Conservation (phyloP, 1,284 basidiomycete species). For the Cystobasidium pallidum region DNA sequence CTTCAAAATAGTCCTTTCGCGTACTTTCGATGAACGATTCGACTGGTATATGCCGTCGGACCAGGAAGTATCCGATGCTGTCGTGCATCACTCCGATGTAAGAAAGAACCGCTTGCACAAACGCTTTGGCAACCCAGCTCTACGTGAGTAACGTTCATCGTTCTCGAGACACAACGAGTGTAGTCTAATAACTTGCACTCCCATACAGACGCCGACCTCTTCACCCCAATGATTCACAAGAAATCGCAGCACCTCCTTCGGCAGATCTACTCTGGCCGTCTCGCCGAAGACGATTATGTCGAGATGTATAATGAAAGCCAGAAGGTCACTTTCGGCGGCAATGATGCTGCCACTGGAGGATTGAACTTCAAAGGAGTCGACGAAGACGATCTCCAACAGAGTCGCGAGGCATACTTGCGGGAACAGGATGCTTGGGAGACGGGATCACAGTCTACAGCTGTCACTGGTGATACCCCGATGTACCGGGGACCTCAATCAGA, state of each 20-base stretch:
- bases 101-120: slow-evolving; percentile 72
- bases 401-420: slow-evolving; percentile 52
- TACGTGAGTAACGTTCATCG: slow-evolving; percentile 59
- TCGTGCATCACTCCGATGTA: slow-evolving; percentile 72
- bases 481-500: slow-evolving; percentile 15
- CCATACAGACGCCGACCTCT: slow-evolving; percentile 64
- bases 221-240: slow-evolving; percentile 84
- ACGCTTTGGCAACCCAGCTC: slow-evolving; percentile 82
- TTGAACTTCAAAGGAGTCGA: slow-evolving; percentile 55
- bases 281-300: slow-evolving; percentile 66
- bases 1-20: slow-evolving; percentile 81
- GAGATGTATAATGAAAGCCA: slow-evolving; percentile 73
- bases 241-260: slow-evolving; percentile 75
- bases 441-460: slow-evolving; percentile 41
- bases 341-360: slow-evolving; percentile 66
- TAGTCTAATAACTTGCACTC: background rate
- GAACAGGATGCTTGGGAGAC: slow-evolving; percentile 53
- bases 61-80: slow-evolving; percentile 69
- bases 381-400: slow-evolving; percentile 56
- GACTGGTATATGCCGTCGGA: slow-evolving; percentile 67
- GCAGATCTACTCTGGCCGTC: slow-evolving; percentile 63
- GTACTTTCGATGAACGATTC: slow-evolving; percentile 71
- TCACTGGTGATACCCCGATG: slow-evolving; percentile 34
- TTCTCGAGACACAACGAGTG: too few species aligned
- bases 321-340: slow-evolving; percentile 59